A percentile compares a stretch with the other conserved stretches of the same genome.
Conservation (phyloP, 305 asterid genomes). For the Fraxinus paxiana region DNA sequence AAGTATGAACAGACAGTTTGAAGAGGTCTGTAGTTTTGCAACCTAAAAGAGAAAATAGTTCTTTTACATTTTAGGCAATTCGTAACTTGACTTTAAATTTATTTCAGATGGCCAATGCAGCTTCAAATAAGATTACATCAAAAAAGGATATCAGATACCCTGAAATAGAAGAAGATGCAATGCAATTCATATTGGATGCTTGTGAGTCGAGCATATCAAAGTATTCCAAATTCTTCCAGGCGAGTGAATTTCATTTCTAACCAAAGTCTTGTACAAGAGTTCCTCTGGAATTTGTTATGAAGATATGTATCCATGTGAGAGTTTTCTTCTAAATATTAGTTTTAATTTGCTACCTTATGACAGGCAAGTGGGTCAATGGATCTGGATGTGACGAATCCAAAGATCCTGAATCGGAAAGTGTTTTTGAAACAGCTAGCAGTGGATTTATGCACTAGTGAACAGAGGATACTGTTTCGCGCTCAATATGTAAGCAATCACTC, state of each 20-base stretch:
- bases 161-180: constrained; percentile 78
- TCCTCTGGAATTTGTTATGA: not conserved
- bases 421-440: constrained; percentile 92
- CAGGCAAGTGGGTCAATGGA: constrained; percentile 91
- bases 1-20: constrained; percentile 62
- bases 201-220: constrained; percentile 80
- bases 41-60: not conserved
- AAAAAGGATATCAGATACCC: constrained; percentile 56
- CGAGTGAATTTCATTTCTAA: constrained; percentile 20
- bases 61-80: not conserved
- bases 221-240: constrained; percentile 93
- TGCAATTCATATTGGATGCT: constrained; percentile 70
- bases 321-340: not conserved
- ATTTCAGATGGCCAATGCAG: constrained; percentile 83
- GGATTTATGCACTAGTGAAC: constrained; percentile 75
- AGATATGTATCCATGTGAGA: not conserved
- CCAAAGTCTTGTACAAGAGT: not conserved
- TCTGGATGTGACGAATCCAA: constrained; percentile 84
- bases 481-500: constrained; percentile 66
- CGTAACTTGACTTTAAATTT: not conserved
- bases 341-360: constrained; percentile 15
- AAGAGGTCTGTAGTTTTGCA: constrained; percentile 44
- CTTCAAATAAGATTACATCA: constrained; percentile 59
- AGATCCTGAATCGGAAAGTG: constrained; percentile 73
- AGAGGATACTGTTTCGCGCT: constrained; percentile 78